Conservation (phyloP, 805 yeast species). For the Cyberlindnera misumaiensis region DNA sequence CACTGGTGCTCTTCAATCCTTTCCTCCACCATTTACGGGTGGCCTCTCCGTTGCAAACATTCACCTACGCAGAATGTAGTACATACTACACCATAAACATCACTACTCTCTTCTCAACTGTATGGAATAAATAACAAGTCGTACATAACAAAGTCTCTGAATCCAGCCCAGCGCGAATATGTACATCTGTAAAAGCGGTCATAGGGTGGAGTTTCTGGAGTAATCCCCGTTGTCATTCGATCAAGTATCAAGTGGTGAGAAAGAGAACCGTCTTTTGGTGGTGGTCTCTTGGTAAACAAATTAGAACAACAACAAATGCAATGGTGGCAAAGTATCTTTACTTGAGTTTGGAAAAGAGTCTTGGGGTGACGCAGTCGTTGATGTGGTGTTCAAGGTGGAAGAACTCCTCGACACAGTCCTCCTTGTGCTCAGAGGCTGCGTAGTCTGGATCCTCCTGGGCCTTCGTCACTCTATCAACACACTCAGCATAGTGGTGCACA, state of each 20-base stretch:
- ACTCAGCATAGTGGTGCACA: constrained; percentile 88
- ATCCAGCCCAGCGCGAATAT: not conserved
- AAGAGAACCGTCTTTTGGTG: too few species aligned
- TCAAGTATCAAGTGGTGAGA: not conserved
- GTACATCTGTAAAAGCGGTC: not conserved
- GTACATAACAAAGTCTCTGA: not conserved
- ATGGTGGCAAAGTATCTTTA: constrained; percentile 25
- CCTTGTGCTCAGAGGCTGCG: constrained; percentile 75
- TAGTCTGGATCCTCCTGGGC: constrained; percentile 82
- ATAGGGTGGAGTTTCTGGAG: too few species aligned
- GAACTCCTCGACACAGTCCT: constrained; percentile 97
- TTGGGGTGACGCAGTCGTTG: constrained; percentile 88
- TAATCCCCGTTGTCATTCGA: not conserved
- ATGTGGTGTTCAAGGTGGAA: constrained; percentile 94
- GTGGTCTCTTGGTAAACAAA: not conserved
- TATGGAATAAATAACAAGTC: constrained; percentile 1
- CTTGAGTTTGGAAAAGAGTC: constrained; percentile 79
- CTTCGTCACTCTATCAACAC: constrained; percentile 90
- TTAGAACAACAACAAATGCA: not conserved
- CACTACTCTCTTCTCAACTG: not conserved
- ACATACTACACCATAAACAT: too few species aligned
- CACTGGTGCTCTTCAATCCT: too few species aligned
- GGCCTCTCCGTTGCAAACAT: too few species aligned
- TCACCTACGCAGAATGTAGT: too few species aligned
- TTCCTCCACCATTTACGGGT: too few species aligned